Conservation (phyloP, 1,284 basidiomycete species). For the Marasmius tenuissimus region DNA sequence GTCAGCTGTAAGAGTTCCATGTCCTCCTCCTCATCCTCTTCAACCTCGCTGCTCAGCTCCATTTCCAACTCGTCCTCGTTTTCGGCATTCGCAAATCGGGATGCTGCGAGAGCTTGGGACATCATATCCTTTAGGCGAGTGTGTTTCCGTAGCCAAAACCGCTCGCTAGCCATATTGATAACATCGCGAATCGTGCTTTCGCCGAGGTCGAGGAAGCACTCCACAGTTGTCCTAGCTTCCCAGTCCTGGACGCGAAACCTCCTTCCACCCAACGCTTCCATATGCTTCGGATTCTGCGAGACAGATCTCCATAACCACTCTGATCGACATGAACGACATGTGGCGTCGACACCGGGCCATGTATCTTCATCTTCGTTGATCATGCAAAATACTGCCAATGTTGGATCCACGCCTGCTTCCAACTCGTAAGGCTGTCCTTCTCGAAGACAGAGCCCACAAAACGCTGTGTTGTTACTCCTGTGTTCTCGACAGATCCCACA, state of each 20-base stretch:
- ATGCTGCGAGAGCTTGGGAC: slow-evolving; percentile 63
- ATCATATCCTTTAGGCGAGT: slow-evolving; percentile 68
- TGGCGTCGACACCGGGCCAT: slow-evolving; percentile 63
- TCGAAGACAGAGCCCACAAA: slow-evolving; percentile 69
- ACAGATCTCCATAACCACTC: slow-evolving; percentile 64
- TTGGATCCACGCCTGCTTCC: slow-evolving; percentile 28
- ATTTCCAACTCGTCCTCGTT: slow-evolving; percentile 36
- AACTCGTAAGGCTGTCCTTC: slow-evolving; percentile 47
- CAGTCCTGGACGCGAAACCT: slow-evolving; percentile 51
- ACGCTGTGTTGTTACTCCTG: slow-evolving; percentile 46
- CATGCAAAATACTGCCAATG: slow-evolving; percentile 44
- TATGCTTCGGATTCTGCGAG: slow-evolving; percentile 43
- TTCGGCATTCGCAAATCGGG: slow-evolving; percentile 44
- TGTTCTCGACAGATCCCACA: slow-evolving; percentile 66
- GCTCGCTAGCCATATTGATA: slow-evolving; percentile 60
- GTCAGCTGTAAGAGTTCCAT: slow-evolving; percentile 56
- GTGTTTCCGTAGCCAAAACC: slow-evolving; percentile 62
- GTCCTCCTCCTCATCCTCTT: slow-evolving; percentile 64
- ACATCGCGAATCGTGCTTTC: slow-evolving; percentile 69
- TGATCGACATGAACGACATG: slow-evolving; percentile 60
- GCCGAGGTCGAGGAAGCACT: slow-evolving; percentile 66
- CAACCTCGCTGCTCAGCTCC: slow-evolving; percentile 45
- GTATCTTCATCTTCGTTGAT: slow-evolving; percentile 72
- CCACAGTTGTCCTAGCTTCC: slow-evolving; percentile 56
- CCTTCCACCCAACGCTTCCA: slow-evolving; percentile 57